These are phyloP conservation scores for Nepenthes mirabilis DNA, from an alignment of 148 eudicot species.

Conservation along the genomic window DNA sequence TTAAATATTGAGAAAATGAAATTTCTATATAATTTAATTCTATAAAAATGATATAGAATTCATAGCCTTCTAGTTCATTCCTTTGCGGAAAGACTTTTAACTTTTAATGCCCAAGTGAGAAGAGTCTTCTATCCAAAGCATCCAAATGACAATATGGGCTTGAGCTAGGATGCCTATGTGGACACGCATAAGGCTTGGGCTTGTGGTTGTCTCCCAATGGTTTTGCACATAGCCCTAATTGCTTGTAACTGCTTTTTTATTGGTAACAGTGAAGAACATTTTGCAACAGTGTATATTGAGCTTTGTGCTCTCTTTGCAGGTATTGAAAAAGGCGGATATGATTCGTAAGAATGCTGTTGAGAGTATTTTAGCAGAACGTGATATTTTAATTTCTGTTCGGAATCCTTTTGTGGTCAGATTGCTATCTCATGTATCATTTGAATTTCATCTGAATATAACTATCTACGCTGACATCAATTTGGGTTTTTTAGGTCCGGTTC, in stretches of 20 bases:
- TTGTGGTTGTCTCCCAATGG: neutral
- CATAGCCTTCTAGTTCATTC: too few relatives aligned
- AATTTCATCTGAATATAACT: neutral
- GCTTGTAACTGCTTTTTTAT: neutral
- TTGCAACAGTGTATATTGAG: neutral
- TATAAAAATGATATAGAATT: too few relatives aligned
- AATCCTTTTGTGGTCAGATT: constrained; percentile 95
- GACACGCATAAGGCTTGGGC: too few relatives aligned
- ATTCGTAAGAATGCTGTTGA: constrained; percentile 98
- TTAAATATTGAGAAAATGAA: too few relatives aligned
- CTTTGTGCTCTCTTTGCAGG: constrained; percentile 27
- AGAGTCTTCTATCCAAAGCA: too few relatives aligned
- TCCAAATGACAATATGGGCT: too few relatives aligned
- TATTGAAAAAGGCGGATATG: constrained; percentile 93
- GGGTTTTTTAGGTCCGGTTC: constrained; percentile 75
- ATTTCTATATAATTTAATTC: too few relatives aligned
- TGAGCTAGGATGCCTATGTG: too few relatives aligned
- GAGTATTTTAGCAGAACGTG: constrained; percentile 97
- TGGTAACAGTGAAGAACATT: neutral
- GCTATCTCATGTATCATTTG: constrained; percentile 4
- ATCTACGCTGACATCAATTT: constrained; percentile 15
- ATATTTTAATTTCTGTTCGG: constrained; percentile 89
- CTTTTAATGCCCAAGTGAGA: too few relatives aligned
- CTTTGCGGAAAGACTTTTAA: too few relatives aligned
- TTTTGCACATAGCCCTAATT: neutral